A percentile compares a stretch with the other conserved stretches of the same genome.
These are phyloP conservation scores for Colletotrichum trifolii DNA, from an alignment of 2,329 filamentous ascomycete species.

Conservation along the genomic window DNA sequence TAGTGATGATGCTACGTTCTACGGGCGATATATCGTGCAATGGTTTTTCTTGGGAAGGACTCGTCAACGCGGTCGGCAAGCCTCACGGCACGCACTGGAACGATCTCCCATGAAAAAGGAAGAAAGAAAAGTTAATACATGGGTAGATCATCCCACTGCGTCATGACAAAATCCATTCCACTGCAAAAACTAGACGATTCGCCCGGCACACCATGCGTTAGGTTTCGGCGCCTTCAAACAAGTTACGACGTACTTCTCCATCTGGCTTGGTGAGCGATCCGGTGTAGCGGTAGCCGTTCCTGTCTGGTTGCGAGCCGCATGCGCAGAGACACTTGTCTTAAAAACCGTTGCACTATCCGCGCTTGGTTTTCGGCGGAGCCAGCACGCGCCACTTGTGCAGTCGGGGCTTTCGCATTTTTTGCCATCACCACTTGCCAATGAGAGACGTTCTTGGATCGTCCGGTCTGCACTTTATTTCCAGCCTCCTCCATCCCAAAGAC, in stretches of 20 bases:
- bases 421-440: background rate
- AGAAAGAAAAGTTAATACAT: no score
- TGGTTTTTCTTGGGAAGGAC: background rate
- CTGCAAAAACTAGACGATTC: background rate
- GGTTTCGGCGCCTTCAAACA: background rate
- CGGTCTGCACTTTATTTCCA: conserved; percentile 1
- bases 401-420: background rate
- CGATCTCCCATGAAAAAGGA: no score
- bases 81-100: no score
- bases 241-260: background rate
- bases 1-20: background rate
- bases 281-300: background rate
- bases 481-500: background rate
- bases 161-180: no score
- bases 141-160: no score
- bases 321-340: background rate
- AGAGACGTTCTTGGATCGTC: background rate
- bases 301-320: background rate
- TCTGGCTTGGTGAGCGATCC: background rate
- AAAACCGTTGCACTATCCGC: background rate
- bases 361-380: background rate
- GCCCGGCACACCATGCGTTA: no score
- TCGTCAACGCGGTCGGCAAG: background rate
- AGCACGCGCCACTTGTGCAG: background rate
- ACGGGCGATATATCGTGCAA: background rate